Evolutionary conservation across 2,329 filamentous ascomycete species (phyloP).

Genomic region (Trichophyton mentagrophytes): DNA sequence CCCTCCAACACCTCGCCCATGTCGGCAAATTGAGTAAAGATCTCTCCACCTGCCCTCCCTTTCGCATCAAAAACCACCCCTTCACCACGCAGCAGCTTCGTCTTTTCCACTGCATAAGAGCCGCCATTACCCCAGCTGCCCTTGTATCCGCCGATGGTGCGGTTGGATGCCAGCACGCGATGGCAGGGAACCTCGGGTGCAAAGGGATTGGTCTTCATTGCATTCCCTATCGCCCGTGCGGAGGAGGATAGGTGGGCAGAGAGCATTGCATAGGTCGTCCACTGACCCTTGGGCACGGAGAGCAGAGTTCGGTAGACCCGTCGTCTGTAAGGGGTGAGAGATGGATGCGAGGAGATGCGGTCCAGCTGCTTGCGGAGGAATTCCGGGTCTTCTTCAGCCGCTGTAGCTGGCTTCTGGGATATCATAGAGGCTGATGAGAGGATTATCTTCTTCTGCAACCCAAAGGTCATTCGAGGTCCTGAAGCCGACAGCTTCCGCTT

Average conservation of each 20-base stretch:
- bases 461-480: background rate
- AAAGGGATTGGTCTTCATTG: constrained; percentile 65
- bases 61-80: constrained; percentile 34
- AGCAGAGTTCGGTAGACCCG: constrained; percentile 58
- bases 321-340: constrained; percentile 39
- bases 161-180: constrained; percentile 61
- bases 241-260: constrained; percentile 56
- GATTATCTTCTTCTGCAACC: background rate
- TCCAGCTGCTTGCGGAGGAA: constrained; percentile 18
- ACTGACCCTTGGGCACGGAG: constrained; percentile 61
- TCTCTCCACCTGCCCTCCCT: constrained; percentile 26
- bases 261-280: constrained; percentile 66
- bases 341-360: constrained; percentile 32
- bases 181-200: constrained; percentile 74
- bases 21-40: constrained; percentile 24
- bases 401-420: background rate
- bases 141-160: constrained; percentile 43
- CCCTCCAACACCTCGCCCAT: constrained; percentile 6
- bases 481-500: background rate
- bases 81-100: constrained; percentile 30
- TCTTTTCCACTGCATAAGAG: constrained; percentile 31
- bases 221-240: constrained; percentile 64
- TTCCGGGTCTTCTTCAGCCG: background rate
- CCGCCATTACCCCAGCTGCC: constrained; percentile 38
- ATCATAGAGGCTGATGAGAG: background rate